phyloP scores from a whole-genome alignment of 805 yeast species.

The Kurtzmaniella fragi region DNA sequence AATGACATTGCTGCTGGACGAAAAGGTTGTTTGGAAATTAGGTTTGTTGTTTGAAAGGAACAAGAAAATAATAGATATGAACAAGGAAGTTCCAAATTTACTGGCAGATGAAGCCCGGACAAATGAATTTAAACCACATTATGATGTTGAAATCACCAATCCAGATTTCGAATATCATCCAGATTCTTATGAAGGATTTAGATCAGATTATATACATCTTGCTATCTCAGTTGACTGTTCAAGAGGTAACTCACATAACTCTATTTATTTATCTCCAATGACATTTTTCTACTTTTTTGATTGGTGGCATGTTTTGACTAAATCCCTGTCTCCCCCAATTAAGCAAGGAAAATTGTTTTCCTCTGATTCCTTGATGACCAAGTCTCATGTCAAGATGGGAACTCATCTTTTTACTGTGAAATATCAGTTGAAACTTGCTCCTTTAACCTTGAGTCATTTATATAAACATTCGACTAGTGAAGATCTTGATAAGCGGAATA shows the following conservation, averaged over 20 bases:
- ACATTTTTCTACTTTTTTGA: conserved; percentile 32
- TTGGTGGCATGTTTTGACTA: conserved; percentile 39
- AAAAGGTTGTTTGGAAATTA: conserved; percentile 69
- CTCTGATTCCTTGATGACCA: conserved; percentile 11
- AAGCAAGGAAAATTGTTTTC: conserved; percentile 30
- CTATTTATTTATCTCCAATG: conserved; percentile 35
- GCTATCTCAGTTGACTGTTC: conserved; percentile 33
- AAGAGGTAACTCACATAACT: conserved; percentile 26
- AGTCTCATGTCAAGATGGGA: conserved; percentile 30
- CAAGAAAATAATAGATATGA: conserved; percentile 12
- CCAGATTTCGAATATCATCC: conserved; percentile 54
- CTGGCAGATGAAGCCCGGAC: conserved; percentile 41
- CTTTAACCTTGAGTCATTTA: conserved; percentile 33
- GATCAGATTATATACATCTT: conserved; percentile 75
- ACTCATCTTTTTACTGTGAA: conserved; percentile 37
- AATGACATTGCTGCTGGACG: conserved; percentile 53
- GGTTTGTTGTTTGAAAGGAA: conserved; percentile 75
- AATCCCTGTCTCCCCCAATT: conserved; percentile 29
- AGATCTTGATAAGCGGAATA: conserved; percentile 14
- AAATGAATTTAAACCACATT: conserved; percentile 52
- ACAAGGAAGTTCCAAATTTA: conserved; percentile 19
- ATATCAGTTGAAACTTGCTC: conserved; percentile 36
- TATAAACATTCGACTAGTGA: conserved; percentile 25
- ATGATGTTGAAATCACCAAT: conserved; percentile 54
- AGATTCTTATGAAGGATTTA: conserved; percentile 75